Evolutionary conservation across 2,329 filamentous ascomycete species (phyloP).

Genomic region (Plectosphaerella cucumerina): DNA sequence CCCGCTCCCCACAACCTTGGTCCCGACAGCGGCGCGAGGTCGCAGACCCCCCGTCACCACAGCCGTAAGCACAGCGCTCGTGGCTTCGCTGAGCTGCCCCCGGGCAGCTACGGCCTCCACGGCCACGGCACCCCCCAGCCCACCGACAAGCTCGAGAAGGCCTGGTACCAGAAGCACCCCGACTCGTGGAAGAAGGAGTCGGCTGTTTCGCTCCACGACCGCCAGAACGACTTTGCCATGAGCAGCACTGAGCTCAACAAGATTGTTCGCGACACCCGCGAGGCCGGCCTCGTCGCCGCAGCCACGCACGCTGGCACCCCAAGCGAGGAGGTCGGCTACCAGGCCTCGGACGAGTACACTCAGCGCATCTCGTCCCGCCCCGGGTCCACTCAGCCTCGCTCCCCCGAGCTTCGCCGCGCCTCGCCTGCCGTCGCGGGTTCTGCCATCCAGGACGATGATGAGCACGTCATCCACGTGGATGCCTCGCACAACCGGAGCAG

Average conservation of each 20-base stretch:
- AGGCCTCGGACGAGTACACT: slow-evolving; percentile 79
- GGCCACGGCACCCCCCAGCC: slow-evolving; percentile 67
- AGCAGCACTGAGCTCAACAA: slow-evolving; percentile 88
- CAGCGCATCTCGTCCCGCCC: slow-evolving; percentile 68
- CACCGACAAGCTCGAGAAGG: slow-evolving; percentile 80
- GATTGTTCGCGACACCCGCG: slow-evolving; percentile 71
- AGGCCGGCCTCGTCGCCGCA: slow-evolving; percentile 52
- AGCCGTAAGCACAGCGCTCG: slow-evolving; percentile 68
- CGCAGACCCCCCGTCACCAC: slow-evolving; percentile 48
- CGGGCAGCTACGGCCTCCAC: slow-evolving; percentile 89
- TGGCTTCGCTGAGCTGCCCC: slow-evolving; percentile 65
- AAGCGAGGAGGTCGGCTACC: slow-evolving; percentile 85
- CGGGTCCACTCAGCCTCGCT: slow-evolving; percentile 23
- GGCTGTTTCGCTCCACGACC: slow-evolving; percentile 50
- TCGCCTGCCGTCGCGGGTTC: slow-evolving; percentile 21
- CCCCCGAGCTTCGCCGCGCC: slow-evolving; percentile 29
- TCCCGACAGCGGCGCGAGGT: slow-evolving; percentile 26
- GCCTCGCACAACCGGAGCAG: slow-evolving; percentile 49
- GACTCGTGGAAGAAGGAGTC: slow-evolving; percentile 74
- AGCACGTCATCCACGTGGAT: slow-evolving; percentile 72
- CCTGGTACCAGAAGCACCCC: slow-evolving; percentile 90
- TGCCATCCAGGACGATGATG: slow-evolving; percentile 37
- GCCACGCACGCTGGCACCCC: slow-evolving; percentile 67
- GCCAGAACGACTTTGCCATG: slow-evolving; percentile 71
- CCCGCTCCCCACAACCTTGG: slow-evolving; percentile 54